A percentile compares a stretch with the other conserved stretches of the same genome.
phyloP scores from a whole-genome alignment of 495 filamentous ascomycete species.

The Penicillium salamii region DNA sequence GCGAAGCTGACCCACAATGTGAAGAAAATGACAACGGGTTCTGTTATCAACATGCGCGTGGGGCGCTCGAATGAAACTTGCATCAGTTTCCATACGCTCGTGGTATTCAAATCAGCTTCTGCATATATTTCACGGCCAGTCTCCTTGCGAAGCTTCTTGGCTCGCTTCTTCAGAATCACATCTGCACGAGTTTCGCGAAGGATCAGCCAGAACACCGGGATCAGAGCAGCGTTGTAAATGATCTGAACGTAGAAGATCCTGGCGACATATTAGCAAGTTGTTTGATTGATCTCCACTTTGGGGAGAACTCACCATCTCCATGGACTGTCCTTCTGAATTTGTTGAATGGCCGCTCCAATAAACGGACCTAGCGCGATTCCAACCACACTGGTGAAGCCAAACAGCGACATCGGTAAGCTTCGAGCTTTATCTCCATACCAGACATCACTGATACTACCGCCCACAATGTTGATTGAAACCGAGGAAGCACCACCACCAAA shows the following conservation, averaged over 20 bases:
- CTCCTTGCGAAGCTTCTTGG: conserved; percentile 59
- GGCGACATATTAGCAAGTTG: neutral
- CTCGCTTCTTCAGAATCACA: conserved; percentile 58
- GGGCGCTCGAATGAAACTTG: conserved; percentile 44
- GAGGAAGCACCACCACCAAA: conserved; percentile 49
- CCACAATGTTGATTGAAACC: conserved; percentile 46
- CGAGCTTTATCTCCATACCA: conserved; percentile 39
- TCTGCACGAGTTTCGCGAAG: conserved; percentile 42
- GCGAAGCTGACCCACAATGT: conserved; percentile 52
- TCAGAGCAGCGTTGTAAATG: conserved; percentile 43
- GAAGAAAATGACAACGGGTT: conserved; percentile 52
- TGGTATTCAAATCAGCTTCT: conserved; percentile 27
- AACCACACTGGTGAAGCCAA: conserved; percentile 40
- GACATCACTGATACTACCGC: conserved; percentile 45
- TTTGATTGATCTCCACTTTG: neutral
- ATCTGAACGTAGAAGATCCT: conserved; percentile 54
- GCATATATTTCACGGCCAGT: conserved; percentile 52
- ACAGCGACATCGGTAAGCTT: conserved; percentile 44
- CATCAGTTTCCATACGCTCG: conserved; percentile 24
- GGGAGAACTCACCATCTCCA: conserved; percentile 41
- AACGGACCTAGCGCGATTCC: conserved; percentile 51
- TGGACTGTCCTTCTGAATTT: conserved; percentile 31
- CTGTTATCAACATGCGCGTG: conserved; percentile 48
- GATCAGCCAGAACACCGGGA: conserved; percentile 43
- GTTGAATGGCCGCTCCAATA: conserved; percentile 38